Conservation (phyloP, 495 filamentous ascomycete genomes). For the Aspergillus nidulans region DNA sequence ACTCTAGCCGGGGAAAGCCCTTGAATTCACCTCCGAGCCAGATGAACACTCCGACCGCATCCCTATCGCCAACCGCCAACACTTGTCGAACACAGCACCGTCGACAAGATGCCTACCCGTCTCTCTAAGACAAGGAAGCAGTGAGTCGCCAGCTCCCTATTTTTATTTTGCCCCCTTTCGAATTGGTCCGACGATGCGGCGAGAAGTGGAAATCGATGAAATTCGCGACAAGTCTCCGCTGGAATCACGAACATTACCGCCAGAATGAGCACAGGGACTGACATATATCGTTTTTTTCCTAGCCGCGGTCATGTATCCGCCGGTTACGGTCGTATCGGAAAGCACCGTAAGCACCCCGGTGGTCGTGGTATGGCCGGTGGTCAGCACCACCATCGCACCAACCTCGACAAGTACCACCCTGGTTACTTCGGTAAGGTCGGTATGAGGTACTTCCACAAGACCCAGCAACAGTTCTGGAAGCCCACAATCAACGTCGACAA, state of each 20-base stretch:
- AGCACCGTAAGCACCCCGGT: conserved; percentile 92
- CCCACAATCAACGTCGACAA: conserved; percentile 88
- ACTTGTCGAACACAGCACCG: conserved; percentile 43
- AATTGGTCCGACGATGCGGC: conserved; percentile 12
- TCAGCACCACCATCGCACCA: conserved; percentile 89
- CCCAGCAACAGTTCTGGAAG: conserved; percentile 87
- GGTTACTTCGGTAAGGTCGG: conserved; percentile 98
- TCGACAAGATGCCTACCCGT: conserved; percentile 74
- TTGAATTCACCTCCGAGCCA: conserved; percentile 42
- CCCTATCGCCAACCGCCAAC: conserved; percentile 44
- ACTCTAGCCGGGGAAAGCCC: conserved; percentile 33
- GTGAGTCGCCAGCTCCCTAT: conserved; percentile 49
- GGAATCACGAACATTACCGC: neutral
- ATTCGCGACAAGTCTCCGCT: neutral
- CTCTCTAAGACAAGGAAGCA: conserved; percentile 78
- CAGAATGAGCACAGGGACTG: conserved; percentile 16
- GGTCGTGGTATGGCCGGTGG: conserved; percentile 95
- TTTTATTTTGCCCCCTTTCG: conserved; percentile 9
- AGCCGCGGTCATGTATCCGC: conserved; percentile 93
- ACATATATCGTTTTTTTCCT: conserved; percentile 24
- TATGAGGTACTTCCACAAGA: conserved; percentile 94
- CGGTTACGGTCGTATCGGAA: conserved; percentile 88
- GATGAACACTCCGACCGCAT: conserved; percentile 33
- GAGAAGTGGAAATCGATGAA: conserved; percentile 14
- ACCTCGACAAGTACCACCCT: conserved; percentile 91